These are phyloP conservation scores for Fusarium buharicum DNA, from an alignment of 2,329 filamentous ascomycete species.

Conservation along the genomic window DNA sequence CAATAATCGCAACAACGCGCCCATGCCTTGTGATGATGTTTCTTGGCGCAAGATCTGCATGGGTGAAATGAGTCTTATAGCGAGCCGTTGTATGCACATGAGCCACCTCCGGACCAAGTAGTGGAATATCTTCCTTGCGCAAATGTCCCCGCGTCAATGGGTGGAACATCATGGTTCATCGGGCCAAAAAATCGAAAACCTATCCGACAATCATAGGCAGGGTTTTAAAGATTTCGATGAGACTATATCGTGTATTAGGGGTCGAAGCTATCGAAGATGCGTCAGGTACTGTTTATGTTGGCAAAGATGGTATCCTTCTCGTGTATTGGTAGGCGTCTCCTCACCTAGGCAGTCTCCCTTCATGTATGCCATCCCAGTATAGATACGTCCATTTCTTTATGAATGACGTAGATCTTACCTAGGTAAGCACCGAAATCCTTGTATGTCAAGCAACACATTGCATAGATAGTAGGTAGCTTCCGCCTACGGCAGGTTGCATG, in stretches of 20 bases:
- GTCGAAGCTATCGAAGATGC: constrained; percentile 40
- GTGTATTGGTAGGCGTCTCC: constrained; percentile 35
- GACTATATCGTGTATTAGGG: constrained; percentile 37
- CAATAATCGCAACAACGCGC: constrained; percentile 46
- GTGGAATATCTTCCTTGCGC: constrained; percentile 37
- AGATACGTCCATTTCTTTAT: constrained; percentile 32
- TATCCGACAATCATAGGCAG: constrained; percentile 43
- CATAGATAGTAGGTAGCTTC: too few species aligned
- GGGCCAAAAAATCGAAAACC: constrained; percentile 44
- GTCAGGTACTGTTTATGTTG: constrained; percentile 42
- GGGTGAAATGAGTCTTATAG: constrained; percentile 43
- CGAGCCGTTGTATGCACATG: constrained; percentile 35
- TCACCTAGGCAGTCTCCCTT: constrained; percentile 31
- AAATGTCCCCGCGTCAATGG: constrained; percentile 37
- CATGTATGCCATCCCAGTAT: constrained; percentile 46
- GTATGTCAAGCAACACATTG: constrained; percentile 46
- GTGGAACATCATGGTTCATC: constrained; percentile 41
- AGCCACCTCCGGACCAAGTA: constrained; percentile 40
- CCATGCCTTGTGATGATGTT: constrained; percentile 46
- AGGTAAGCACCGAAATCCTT: constrained; percentile 44
- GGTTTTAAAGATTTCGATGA: constrained; percentile 45
- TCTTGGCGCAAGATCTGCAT: constrained; percentile 42
- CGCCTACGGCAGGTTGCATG: constrained; percentile 45
- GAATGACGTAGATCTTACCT: constrained; percentile 42
- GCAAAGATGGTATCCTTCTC: constrained; percentile 35